Percentiles rank a stretch among this genome's conserved stretches.
These are phyloP conservation scores for Pyrenula massariospora DNA, from an alignment of 495 filamentous ascomycete species.

Conservation along the genomic window DNA sequence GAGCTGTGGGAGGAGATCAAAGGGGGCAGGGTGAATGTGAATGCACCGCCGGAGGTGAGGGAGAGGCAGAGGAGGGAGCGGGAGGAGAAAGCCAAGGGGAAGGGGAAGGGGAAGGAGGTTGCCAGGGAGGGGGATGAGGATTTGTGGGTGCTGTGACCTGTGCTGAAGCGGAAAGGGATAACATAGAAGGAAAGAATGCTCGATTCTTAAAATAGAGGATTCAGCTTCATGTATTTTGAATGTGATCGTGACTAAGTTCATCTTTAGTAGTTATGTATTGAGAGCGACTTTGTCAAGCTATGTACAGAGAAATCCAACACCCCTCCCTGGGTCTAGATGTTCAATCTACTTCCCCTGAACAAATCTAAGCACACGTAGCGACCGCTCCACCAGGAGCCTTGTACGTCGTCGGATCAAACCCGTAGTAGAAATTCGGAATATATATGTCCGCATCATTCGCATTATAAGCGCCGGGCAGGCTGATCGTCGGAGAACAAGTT, in stretches of 20 bases:
- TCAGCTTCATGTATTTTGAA: no score
- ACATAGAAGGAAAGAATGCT: neutral
- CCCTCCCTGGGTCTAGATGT: no score
- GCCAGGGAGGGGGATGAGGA: neutral
- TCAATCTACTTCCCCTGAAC: no score
- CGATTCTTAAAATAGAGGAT: no score
- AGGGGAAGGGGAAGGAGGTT: neutral
- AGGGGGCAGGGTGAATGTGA: neutral
- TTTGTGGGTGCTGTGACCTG: no score
- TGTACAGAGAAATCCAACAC: neutral
- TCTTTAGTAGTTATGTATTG: no score
- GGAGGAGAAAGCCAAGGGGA: neutral
- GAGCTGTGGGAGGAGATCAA: neutral
- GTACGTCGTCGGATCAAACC: constrained; percentile 18
- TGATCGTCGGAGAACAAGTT: constrained; percentile 15
- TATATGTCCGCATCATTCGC: constrained; percentile 17
- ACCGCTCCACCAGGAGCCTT: constrained; percentile 17
- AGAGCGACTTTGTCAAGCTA: no score
- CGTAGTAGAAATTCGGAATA: constrained; percentile 18
- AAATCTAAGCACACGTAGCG: constrained; percentile 11
- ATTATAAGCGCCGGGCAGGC: constrained; percentile 16
- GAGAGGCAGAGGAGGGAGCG: neutral
- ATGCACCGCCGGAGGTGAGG: neutral
- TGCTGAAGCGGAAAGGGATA: neutral
- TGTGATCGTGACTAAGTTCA: no score